Percentiles rank a stretch among this genome's conserved stretches.
Evolutionary conservation across 2,329 filamentous ascomycete genomes (phyloP).

Genomic region (Fusarium anthophilum): DNA sequence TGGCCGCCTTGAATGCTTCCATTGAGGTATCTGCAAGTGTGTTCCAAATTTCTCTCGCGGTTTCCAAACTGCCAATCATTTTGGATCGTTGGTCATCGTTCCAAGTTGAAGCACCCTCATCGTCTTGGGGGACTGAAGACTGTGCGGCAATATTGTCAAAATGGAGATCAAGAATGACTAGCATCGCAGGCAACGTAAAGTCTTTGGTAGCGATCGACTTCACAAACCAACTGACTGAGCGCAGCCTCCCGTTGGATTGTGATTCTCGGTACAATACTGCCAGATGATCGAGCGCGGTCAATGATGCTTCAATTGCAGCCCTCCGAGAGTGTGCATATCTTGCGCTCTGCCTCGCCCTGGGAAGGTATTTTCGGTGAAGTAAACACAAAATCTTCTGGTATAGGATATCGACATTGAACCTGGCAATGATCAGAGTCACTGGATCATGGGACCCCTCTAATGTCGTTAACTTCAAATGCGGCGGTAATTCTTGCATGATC

Average conservation of each 20-base stretch:
- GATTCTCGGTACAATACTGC: slow-evolving; percentile 79
- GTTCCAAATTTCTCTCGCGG: slow-evolving; percentile 82
- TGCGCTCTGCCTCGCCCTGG: slow-evolving; percentile 78
- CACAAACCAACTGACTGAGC: slow-evolving; percentile 80
- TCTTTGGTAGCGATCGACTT: slow-evolving; percentile 83
- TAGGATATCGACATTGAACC: slow-evolving; percentile 84
- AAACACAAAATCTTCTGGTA: slow-evolving; percentile 91
- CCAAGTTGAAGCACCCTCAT: slow-evolving; percentile 64
- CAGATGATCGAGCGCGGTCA: slow-evolving; percentile 83
- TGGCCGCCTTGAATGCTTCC: slow-evolving; percentile 88
- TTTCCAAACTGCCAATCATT: slow-evolving; percentile 80
- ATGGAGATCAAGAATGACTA: slow-evolving; percentile 84
- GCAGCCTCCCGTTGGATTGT: slow-evolving; percentile 74
- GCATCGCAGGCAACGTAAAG: slow-evolving; percentile 86
- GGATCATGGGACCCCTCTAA: slow-evolving; percentile 83
- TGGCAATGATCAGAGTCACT: slow-evolving; percentile 84
- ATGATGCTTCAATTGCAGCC: slow-evolving; percentile 84
- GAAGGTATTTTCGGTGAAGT: slow-evolving; percentile 87
- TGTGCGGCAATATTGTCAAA: slow-evolving; percentile 65
- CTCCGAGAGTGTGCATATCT: slow-evolving; percentile 86
- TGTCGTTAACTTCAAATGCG: slow-evolving; percentile 79
- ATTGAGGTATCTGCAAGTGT: slow-evolving; percentile 79
- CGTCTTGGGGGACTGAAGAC: slow-evolving; percentile 51
- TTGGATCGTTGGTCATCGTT: slow-evolving; percentile 70
- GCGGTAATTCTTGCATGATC: slow-evolving; percentile 74